Evolutionary conservation across 2,329 filamentous ascomycete species (phyloP), one percentile per base, ranked within the genome.

Genomic region (Teratosphaeria epicoccoides): DNA sequence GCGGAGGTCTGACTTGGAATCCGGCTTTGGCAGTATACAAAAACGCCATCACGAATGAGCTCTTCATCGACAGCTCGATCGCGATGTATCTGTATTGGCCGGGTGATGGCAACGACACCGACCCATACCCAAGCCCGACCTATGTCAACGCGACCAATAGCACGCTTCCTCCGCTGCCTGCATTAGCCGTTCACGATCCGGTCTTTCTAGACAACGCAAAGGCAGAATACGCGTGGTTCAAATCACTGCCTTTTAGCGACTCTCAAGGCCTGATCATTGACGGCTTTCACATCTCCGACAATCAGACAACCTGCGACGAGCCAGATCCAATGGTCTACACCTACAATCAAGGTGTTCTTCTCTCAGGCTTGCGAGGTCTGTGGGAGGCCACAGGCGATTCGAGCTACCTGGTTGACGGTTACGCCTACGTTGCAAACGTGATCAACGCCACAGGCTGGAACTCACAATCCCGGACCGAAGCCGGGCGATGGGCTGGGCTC

Each of bases 21-120:
- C 88, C 88, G 2, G 80, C 81, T 17, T 71, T 93, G 33, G 70
- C 78, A 23, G 87, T 89, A 0, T 97, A 97, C 74, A 97, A 97
- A 66, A 97, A 97, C 63, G 88, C 91, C 56, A 95, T 97, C 61
- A 97, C 91, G 23, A 97, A 97, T 63, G 83, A 97, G 67, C 78
- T 97, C 0, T 97, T 82, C 70, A 86, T 96, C 52, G 78, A 90
- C 0, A 88, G 88, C 0, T 94, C 87, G 17, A 81, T 93, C 26
- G 81, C 78, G 43, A 97, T 97, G 91, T 96, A 95, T 65, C 77
- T 94, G 3, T 81, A 91, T 65, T 95, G 90, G 57, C 88, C 91
- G 0, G 88, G 88, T 1, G 88, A 95, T 65, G 14, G 5, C 14
- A 70, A 76, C 29, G 88, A 90, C 57, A 73, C 77, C 5, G 59